A percentile compares a stretch with the other conserved stretches of the same genome.
phyloP scores from a whole-genome alignment of 1,284 basidiomycete species.

The Grifola frondosa region DNA sequence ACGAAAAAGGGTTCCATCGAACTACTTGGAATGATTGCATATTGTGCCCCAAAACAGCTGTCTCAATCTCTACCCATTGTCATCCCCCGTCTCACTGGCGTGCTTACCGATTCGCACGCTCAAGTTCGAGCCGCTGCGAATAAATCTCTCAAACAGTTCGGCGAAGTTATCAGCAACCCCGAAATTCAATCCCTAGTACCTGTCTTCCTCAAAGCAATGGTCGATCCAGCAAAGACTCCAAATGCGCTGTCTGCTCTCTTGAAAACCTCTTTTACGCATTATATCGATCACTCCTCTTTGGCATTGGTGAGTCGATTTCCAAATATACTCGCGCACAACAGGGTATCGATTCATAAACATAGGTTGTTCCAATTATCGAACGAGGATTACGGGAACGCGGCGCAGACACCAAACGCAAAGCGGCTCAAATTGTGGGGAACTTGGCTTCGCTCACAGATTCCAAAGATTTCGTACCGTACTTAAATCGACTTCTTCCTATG shows the following conservation, averaged over 20 bases:
- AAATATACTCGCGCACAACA: too few species aligned
- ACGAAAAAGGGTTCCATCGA: constrained; percentile 99
- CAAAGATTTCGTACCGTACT: constrained; percentile 96
- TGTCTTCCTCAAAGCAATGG: constrained; percentile 92
- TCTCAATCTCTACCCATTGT: constrained; percentile 95
- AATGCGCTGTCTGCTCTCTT: constrained; percentile 82
- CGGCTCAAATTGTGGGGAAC: constrained; percentile 97
- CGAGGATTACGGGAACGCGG: constrained; percentile 90
- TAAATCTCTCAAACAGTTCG: constrained; percentile 95
- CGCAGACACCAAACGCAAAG: constrained; percentile 93
- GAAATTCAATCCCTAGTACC: constrained; percentile 94
- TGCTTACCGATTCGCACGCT: constrained; percentile 96
- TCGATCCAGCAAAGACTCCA: constrained; percentile 92
- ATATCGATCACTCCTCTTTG: constrained; percentile 97
- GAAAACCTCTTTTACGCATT: constrained; percentile 97
- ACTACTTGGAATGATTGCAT: constrained; percentile 98
- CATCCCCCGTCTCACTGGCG: constrained; percentile 92
- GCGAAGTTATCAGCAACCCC: constrained; percentile 93
- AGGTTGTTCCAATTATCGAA: constrained; percentile 96
- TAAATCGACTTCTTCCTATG: constrained; percentile 85
- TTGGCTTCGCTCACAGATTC: constrained; percentile 93
- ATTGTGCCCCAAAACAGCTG: constrained; percentile 94
- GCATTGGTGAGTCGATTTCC: constrained; percentile 68
- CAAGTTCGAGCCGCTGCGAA: constrained; percentile 95
- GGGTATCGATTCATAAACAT: too few species aligned